Evolutionary conservation across 257 asterid genomes (phyloP).

Genomic region (Nicotiana tomentosiformis): DNA sequence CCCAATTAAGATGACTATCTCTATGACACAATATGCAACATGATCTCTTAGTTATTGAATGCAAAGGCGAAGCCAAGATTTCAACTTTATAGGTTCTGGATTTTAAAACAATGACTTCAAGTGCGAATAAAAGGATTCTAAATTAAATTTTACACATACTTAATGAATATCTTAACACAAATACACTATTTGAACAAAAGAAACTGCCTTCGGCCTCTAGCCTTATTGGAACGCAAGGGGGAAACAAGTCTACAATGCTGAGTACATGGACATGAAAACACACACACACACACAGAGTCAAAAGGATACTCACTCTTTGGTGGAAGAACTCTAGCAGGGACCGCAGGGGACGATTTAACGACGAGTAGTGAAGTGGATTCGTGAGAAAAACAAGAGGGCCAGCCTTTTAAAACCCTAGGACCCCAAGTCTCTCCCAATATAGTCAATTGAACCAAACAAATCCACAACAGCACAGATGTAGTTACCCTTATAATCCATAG

Average conservation of each 20-base stretch:
- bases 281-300: background rate
- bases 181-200: no score
- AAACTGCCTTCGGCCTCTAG: no score
- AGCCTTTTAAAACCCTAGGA: constrained; percentile 74
- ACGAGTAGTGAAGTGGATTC: constrained; percentile 53
- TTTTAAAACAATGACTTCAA: no score
- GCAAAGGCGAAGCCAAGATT: no score
- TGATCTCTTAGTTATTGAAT: background rate
- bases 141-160: no score
- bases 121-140: no score
- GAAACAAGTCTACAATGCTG: background rate
- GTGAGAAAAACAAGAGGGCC: constrained; percentile 89
- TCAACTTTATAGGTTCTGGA: no score
- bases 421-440: constrained; percentile 88
- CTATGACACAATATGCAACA: background rate
- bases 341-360: constrained; percentile 42
- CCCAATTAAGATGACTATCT: background rate
- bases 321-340: constrained; percentile 61
- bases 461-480: constrained; percentile 74
- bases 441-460: constrained; percentile 81
- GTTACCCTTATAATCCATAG: constrained; percentile 88
- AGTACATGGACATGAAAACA: background rate
- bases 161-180: no score
- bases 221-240: no score
- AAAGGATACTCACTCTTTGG: constrained; percentile 71